These are phyloP conservation scores for Aegilops umbellulata DNA, from an alignment of 176 grass and related monocot species.

Conservation along the genomic window DNA sequence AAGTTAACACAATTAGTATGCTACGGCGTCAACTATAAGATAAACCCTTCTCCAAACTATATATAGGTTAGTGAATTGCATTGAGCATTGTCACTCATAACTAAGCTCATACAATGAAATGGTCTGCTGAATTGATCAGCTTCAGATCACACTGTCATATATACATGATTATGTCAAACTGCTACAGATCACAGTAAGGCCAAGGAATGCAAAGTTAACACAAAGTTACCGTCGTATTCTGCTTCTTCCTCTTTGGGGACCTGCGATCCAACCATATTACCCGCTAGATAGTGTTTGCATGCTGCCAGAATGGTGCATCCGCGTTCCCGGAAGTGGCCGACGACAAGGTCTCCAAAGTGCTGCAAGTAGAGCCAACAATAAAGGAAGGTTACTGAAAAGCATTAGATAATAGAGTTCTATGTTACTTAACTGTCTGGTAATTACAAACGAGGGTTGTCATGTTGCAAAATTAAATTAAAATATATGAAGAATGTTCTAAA, in stretches of 20 bases:
- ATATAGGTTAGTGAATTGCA: no score
- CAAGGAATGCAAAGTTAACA: background rate
- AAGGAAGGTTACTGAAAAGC: no score
- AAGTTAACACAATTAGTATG: no score
- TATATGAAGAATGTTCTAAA: no score
- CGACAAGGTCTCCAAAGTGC: slow-evolving; percentile 81
- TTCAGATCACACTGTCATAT: background rate
- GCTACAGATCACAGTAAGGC: background rate
- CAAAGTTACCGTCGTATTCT: background rate
- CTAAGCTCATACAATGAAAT: background rate
- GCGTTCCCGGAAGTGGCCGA: slow-evolving; percentile 56
- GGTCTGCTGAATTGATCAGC: background rate
- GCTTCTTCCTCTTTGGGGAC: slow-evolving; percentile 45
- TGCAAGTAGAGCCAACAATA: background rate
- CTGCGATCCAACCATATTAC: slow-evolving; percentile 55
- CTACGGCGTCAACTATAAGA: no score
- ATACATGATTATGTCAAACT: background rate
- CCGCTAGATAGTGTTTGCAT: slow-evolving; percentile 75
- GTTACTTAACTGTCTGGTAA: no score
- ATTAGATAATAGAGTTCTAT: no score
- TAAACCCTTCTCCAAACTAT: no score
- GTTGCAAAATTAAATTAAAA: no score
- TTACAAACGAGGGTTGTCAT: no score
- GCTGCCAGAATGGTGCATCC: slow-evolving; percentile 64
- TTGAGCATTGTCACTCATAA: no score